A percentile compares a stretch with the other conserved stretches of the same genome.
Evolutionary conservation across 192 early-diverging fungal species (phyloP).

Genomic region (Gaertneriomyces semiglobifer): DNA sequence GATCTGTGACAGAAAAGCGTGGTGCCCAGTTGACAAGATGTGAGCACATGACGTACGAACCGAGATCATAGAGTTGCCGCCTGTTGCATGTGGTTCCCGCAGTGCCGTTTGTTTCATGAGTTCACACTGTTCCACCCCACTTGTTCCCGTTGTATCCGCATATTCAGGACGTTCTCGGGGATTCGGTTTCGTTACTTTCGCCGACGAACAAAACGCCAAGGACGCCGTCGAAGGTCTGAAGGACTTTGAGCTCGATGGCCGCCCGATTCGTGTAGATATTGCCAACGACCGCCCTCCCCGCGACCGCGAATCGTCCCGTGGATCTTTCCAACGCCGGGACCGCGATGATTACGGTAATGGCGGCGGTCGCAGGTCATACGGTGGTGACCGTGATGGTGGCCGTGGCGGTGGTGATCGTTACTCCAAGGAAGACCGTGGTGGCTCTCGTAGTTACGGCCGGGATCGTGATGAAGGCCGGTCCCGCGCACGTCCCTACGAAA

Average conservation of each 20-base stretch:
- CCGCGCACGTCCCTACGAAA: too few species aligned
- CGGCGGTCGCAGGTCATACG: constrained; percentile 22
- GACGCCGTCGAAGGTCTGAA: constrained; percentile 63
- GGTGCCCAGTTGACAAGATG: too few species aligned
- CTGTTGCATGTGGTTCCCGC: neutral
- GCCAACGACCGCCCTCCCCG: constrained; percentile 53
- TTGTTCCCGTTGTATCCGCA: constrained; percentile 4
- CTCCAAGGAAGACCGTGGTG: constrained; percentile 11
- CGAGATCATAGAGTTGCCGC: neutral
- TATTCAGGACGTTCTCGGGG: constrained; percentile 70
- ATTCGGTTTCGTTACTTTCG: constrained; percentile 80
- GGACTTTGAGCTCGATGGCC: constrained; percentile 72
- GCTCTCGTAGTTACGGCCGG: neutral
- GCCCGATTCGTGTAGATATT: constrained; percentile 66
- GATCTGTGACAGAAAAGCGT: too few species aligned
- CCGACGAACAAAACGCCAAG: constrained; percentile 34
- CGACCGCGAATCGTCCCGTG: constrained; percentile 4
- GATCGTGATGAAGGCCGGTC: too few species aligned
- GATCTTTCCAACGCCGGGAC: constrained; percentile 19
- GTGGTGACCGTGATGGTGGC: constrained; percentile 32
- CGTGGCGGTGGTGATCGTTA: constrained; percentile 21
- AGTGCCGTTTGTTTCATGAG: neutral
- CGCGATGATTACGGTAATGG: constrained; percentile 19
- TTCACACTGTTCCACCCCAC: neutral
- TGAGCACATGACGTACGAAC: neutral